phyloP scores from a whole-genome alignment of 306 rosid species.

The Dalbergia cochinchinensis region DNA sequence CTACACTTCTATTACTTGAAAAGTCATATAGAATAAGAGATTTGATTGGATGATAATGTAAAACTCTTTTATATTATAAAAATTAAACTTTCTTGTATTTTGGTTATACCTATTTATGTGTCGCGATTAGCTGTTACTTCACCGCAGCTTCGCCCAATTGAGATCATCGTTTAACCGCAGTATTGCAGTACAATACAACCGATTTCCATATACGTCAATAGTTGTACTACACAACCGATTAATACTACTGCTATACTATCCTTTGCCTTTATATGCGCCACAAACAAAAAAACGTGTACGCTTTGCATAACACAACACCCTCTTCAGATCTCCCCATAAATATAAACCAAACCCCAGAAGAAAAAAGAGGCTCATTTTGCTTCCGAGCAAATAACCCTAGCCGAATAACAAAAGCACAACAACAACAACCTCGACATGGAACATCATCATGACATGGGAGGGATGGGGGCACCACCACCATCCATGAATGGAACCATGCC shows the following conservation, averaged over 20 bases:
- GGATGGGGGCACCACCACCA: slow-evolving; percentile 28
- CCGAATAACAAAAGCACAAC: background rate
- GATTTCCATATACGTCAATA: background rate
- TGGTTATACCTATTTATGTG: too few species aligned
- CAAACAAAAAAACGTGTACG: too few species aligned
- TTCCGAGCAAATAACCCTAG: too few species aligned
- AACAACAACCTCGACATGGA: too few species aligned
- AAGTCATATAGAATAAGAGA: too few species aligned
- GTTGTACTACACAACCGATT: background rate
- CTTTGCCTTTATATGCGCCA: too few species aligned
- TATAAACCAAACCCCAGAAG: too few species aligned
- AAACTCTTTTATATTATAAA: too few species aligned
- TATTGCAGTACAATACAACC: background rate
- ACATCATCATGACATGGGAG: background rate
- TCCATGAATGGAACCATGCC: slow-evolving; percentile 5
- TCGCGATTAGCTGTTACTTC: background rate
- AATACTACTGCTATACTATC: background rate
- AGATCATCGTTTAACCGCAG: background rate
- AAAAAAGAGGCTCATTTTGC: too few species aligned
- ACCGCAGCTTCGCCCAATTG: background rate
- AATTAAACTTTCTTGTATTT: too few species aligned
- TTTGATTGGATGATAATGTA: too few species aligned
- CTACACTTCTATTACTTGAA: too few species aligned
- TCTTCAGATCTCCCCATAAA: background rate
- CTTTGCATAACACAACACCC: background rate